phyloP scores from a whole-genome alignment of 352 stramenopile species.

The Thraustotheca clavata region DNA sequence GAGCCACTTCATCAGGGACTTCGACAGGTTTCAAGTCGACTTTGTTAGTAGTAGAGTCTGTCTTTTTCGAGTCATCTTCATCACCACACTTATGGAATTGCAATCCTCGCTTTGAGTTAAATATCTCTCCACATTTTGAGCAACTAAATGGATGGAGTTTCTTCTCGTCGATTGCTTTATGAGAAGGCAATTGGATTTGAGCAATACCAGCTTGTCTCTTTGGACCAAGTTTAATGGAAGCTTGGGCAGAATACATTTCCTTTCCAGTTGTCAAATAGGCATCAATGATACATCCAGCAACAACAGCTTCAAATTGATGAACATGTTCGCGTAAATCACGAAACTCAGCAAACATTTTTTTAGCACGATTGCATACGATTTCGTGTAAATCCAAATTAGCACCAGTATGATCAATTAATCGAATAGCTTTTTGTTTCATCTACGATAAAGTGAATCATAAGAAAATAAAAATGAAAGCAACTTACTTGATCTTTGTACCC shows the following conservation, averaged over 20 bases:
- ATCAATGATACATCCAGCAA: constrained; percentile 81
- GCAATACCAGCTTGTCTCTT: constrained; percentile 42
- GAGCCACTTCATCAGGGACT: constrained; percentile 45
- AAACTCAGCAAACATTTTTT: constrained; percentile 96
- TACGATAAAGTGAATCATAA: constrained; percentile 34
- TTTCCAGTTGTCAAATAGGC: constrained; percentile 80
- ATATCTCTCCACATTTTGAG: constrained; percentile 72
- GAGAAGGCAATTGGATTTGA: constrained; percentile 38
- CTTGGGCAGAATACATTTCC: constrained; percentile 81
- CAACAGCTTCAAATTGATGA: constrained; percentile 91
- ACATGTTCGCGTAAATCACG: constrained; percentile 93
- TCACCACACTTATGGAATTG: constrained; percentile 79
- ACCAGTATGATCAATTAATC: constrained; percentile 87
- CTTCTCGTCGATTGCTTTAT: constrained; percentile 83
- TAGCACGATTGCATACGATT: constrained; percentile 89
- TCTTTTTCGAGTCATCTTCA: constrained; percentile 27
- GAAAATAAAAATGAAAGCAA: background rate
- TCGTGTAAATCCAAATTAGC: constrained; percentile 93
- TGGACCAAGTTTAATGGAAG: constrained; percentile 54
- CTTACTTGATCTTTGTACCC: constrained; percentile 96
- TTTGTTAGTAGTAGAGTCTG: background rate
- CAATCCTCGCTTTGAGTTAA: constrained; percentile 73
- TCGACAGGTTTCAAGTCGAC: constrained; percentile 53
- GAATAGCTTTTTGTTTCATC: constrained; percentile 90
- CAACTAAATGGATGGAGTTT: constrained; percentile 82